Evolutionary conservation across 192 early-diverging fungal species (phyloP).

Genomic region (Coemansia sp.): DNA sequence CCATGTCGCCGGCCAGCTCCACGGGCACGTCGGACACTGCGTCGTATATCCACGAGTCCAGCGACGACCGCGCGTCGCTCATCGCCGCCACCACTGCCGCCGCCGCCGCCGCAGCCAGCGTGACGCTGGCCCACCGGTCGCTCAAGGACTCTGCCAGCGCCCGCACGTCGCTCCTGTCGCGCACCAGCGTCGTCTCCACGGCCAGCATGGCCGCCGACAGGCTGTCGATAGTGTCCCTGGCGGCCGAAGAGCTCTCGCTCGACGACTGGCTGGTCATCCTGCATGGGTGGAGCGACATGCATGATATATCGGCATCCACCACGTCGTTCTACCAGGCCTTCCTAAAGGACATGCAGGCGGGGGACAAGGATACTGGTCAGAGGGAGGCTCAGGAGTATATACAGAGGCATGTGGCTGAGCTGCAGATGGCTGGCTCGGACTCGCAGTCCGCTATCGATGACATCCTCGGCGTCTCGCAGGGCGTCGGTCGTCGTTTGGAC

Average conservation of each 20-base stretch:
- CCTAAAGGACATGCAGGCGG: conserved; percentile 33
- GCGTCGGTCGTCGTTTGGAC: conserved; percentile 47
- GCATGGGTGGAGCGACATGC: conserved; percentile 44
- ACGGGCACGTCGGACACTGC: conserved; percentile 33
- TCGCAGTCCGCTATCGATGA: conserved; percentile 44
- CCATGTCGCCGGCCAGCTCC: conserved; percentile 24
- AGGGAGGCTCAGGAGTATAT: conserved; percentile 22
- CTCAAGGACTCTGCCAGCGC: conserved; percentile 23
- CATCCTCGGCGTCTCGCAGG: conserved; percentile 45
- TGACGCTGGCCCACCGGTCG: conserved; percentile 23
- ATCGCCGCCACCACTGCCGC: conserved; percentile 12
- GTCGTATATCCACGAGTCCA: conserved; percentile 14
- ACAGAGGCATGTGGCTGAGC: conserved; percentile 25
- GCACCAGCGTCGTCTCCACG: conserved; percentile 7
- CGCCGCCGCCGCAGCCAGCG: conserved; percentile 5
- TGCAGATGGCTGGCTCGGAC: conserved; percentile 23
- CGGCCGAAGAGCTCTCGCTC: conserved; percentile 32
- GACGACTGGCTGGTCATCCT: conserved; percentile 50
- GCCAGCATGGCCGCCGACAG: conserved; percentile 13
- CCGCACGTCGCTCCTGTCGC: conserved; percentile 4
- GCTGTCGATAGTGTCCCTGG: conserved; percentile 7
- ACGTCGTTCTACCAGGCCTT: conserved; percentile 40
- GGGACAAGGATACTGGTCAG: conserved; percentile 2
- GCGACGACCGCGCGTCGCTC: conserved; percentile 14
- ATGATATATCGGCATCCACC: conserved; percentile 24